Conservation (phyloP, 306 rosid genomes). For the Cucumis hystrix region DNA sequence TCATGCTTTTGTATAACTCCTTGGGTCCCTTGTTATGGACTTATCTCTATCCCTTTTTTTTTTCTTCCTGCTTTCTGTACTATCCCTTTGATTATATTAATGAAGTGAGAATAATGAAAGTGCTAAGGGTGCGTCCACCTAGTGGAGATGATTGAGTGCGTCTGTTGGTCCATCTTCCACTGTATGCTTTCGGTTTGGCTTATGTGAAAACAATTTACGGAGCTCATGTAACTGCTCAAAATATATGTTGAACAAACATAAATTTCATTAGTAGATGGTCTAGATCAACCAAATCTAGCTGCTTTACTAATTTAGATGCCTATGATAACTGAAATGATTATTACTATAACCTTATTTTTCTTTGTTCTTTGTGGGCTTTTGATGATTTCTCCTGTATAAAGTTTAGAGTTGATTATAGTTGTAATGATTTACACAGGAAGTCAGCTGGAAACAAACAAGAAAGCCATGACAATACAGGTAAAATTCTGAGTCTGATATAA, state of each 20-base stretch:
- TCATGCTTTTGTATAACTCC: too few species aligned
- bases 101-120: too few species aligned
- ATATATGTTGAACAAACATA: not conserved
- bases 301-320: not conserved
- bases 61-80: too few species aligned
- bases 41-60: too few species aligned
- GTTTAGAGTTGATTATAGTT: not conserved
- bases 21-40: too few species aligned
- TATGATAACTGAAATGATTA: not conserved
- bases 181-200: not conserved
- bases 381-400: not conserved
- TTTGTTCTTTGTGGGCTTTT: not conserved
- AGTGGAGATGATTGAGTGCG: too few species aligned
- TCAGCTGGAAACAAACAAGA: constrained; percentile 41
- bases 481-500: not conserved
- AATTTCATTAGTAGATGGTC: not conserved
- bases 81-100: too few species aligned
- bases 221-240: not conserved
- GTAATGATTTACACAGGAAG: constrained; percentile 19
- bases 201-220: not conserved
- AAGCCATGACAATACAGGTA: constrained; percentile 38
- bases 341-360: not conserved
- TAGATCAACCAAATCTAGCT: not conserved
- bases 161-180: not conserved
- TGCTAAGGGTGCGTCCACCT: too few species aligned